phyloP scores from a whole-genome alignment of 768 basidiomycete genomes.

The Kwoniella sp. region DNA sequence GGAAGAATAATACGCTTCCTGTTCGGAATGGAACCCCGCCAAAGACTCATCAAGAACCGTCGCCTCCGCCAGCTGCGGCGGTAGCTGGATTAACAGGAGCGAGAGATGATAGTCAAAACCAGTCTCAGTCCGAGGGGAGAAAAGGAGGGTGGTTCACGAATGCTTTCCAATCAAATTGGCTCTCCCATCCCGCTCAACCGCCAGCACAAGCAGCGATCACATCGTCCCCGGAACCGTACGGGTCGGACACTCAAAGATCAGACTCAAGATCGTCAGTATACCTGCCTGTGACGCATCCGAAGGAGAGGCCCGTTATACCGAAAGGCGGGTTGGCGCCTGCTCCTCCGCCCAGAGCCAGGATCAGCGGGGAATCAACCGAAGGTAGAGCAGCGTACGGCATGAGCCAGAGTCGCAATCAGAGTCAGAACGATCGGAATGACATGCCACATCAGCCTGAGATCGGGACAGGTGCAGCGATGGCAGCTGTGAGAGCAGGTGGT shows the following conservation, averaged over 20 bases:
- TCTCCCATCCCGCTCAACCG: constrained; percentile 10
- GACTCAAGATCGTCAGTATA: constrained; percentile 11
- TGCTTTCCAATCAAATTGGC: constrained; percentile 28
- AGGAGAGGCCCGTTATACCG: constrained; percentile 39
- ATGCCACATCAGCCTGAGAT: background rate
- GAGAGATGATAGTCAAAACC: background rate
- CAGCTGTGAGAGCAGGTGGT: background rate
- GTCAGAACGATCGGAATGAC: no score
- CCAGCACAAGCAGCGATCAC: background rate
- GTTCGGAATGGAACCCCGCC: background rate
- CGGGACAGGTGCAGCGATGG: background rate
- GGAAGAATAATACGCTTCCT: background rate
- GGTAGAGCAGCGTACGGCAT: background rate
- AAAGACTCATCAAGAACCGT: background rate
- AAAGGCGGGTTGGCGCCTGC: constrained; percentile 23
- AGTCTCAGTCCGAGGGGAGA: background rate
- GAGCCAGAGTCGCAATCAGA: background rate
- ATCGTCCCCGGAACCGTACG: constrained; percentile 6
- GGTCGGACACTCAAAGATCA: background rate
- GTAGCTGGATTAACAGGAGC: no score
- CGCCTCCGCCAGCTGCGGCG: background rate
- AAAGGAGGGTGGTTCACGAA: constrained; percentile 11
- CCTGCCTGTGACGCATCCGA: constrained; percentile 29
- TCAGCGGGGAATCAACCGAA: background rate
- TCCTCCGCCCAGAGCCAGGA: constrained; percentile 28